Evolutionary conservation across 1,284 basidiomycete species (phyloP).

Genomic region (Austroboletus novae-zelandiae): DNA sequence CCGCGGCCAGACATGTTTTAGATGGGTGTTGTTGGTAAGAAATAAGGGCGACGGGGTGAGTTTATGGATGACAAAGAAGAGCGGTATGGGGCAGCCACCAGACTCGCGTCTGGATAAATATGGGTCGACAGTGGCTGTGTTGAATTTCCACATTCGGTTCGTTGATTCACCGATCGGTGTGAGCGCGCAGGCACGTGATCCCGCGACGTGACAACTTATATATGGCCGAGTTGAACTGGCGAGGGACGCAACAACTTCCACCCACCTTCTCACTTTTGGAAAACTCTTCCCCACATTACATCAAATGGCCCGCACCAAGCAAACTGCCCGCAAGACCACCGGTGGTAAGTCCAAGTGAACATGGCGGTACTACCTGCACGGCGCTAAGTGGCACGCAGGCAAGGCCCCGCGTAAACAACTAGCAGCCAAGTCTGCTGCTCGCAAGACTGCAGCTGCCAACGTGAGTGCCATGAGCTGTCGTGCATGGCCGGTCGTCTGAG

Average conservation of each 20-base stretch:
- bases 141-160: slow-evolving; percentile 31
- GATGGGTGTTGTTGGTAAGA: not conserved
- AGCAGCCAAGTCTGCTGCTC: slow-evolving; percentile 77
- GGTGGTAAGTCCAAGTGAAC: slow-evolving; percentile 48
- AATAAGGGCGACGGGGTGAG: not conserved
- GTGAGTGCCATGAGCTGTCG: slow-evolving; percentile 29
- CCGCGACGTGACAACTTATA: slow-evolving; percentile 44
- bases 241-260: not conserved
- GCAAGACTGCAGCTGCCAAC: slow-evolving; percentile 53
- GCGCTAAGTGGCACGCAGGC: slow-evolving; percentile 34
- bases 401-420: slow-evolving; percentile 91
- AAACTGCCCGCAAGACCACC: slow-evolving; percentile 85
- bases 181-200: slow-evolving; percentile 36
- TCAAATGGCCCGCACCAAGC: slow-evolving; percentile 61
- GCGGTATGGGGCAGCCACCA: slow-evolving; percentile 5
- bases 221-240: not conserved
- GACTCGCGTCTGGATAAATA: slow-evolving; percentile 37
- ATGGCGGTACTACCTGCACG: not conserved
- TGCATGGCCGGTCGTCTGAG: not conserved
- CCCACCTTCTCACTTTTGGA: not conserved
- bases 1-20: slow-evolving; percentile 73
- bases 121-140: slow-evolving; percentile 37
- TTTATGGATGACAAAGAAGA: not conserved
- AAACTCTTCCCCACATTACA: not conserved
- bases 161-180: slow-evolving; percentile 25